These are phyloP conservation scores for Trichoderma sp. DNA, from an alignment of 2,329 filamentous ascomycete genomes.

Conservation along the genomic window DNA sequence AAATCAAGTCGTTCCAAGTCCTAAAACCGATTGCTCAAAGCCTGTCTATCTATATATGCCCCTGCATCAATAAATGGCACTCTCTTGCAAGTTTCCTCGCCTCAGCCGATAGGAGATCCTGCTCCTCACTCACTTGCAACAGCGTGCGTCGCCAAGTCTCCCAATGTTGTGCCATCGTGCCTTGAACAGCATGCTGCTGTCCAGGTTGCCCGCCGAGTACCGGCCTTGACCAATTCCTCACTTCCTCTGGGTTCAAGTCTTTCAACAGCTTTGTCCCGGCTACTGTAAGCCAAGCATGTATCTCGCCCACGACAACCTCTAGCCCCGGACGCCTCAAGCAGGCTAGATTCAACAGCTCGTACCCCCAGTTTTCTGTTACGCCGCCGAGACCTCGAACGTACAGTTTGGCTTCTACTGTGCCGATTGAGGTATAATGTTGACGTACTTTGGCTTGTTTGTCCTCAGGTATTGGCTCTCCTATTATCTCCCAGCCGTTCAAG, in stretches of 20 bases:
- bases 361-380: not conserved
- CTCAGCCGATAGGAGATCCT: not conserved
- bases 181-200: not conserved
- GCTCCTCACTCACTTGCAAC: not conserved
- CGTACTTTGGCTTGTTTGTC: not conserved
- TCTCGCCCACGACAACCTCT: not conserved
- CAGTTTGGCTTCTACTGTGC: not conserved
- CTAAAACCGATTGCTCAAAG: not conserved
- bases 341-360: not conserved
- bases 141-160: not conserved
- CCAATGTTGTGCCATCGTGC: slow-evolving; percentile 6
- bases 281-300: slow-evolving; percentile 1
- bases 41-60: not conserved
- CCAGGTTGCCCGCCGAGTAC: not conserved
- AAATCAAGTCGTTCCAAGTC: not conserved
- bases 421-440: not conserved
- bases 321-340: not conserved
- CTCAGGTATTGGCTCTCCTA: not conserved
- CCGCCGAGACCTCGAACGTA: not conserved
- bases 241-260: not conserved
- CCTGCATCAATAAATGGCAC: not conserved
- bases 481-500: not conserved
- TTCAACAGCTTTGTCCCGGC: not conserved
- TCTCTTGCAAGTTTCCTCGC: not conserved
- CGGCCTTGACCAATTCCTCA: not conserved